A percentile compares a stretch with the other conserved stretches of the same genome.
phyloP scores from a whole-genome alignment of 441 rosid genomes.

The Corymbia citriodora region DNA sequence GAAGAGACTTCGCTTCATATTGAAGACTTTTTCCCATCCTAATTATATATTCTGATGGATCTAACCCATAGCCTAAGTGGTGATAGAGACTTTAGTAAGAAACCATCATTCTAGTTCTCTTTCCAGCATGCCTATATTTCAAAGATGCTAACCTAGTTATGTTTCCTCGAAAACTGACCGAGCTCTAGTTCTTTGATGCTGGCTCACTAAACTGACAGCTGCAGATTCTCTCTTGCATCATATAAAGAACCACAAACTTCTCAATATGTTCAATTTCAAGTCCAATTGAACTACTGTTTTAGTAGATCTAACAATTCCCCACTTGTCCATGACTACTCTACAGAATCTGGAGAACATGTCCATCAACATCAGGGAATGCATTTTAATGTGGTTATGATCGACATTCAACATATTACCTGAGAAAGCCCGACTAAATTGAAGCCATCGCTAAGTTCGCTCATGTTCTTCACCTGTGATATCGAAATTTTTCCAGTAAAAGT shows the following conservation, averaged over 20 bases:
- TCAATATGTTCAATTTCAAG: neutral
- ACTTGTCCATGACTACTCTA: neutral
- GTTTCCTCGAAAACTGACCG: neutral
- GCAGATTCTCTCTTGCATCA: neutral
- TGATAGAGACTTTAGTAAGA: neutral
- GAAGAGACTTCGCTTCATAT: neutral
- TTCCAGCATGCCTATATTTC: neutral
- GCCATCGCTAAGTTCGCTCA: conserved; percentile 65
- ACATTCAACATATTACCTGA: conserved; percentile 39
- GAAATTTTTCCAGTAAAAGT: neutral
- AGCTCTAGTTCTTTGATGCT: neutral
- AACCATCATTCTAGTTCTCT: neutral
- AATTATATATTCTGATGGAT: neutral
- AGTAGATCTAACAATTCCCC: neutral
- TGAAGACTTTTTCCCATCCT: neutral
- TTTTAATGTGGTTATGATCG: neutral
- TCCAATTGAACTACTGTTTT: neutral
- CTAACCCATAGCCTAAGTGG: neutral
- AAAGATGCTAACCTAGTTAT: neutral
- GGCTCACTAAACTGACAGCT: neutral
- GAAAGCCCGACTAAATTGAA: conserved; percentile 86
- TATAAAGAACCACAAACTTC: neutral
- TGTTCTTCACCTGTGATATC: conserved; percentile 52
- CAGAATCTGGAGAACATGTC: neutral
- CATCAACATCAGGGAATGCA: neutral